Evolutionary conservation across 108 stramenopile genomes (phyloP), one percentile per base, ranked within the genome.

Genomic region (Pseudonitzschia multiseries): DNA sequence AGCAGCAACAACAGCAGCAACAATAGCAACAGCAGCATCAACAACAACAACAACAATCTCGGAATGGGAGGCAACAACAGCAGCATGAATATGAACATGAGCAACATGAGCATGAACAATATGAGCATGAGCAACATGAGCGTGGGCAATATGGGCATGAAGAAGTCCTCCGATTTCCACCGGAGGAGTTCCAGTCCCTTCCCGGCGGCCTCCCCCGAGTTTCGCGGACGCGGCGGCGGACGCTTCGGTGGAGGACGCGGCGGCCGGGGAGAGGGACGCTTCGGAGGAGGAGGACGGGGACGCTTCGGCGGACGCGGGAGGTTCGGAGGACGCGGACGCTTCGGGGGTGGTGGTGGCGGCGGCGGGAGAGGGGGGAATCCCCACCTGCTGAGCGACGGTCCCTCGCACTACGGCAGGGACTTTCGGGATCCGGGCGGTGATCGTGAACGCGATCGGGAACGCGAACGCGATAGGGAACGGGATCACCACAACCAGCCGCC

Each of bases 181-280:
- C 32, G 61, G 32, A 62, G 61, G 29, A 40, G 32, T 40, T 14
- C 61, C 28, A 40, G n/a, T 40, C 61, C 32, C 4, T 62, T 62
- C 31, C 61, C 61, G 41, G 50, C 24, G 48, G 43, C n/a, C n/a
- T 60, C 57, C 56, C 32, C 69, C 33, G 61, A 62, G 27, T 62
- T 62, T 40, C 32, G 61, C 14, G 61, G 61, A 62, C 28, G 53
- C 20, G 56, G 74, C 8, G 74, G 74, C 52, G 66, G 56, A 9
- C 28, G 65, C 15, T 75, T 68, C 54, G 24, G 65, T n/a, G 41
- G 41, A 40, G 41, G 41, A 26, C 67, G 67, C 10, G 69, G 69
- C 22, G 61, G 61, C n/a, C 67, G 67, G 26, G 69, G 69, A 32
- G 61, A 41, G 3, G 69, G 69, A 50, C 17, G 68, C 22, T 48